These are phyloP conservation scores for Cercophora newfieldiana DNA, from an alignment of 495 filamentous ascomycete genomes.

Conservation along the genomic window DNA sequence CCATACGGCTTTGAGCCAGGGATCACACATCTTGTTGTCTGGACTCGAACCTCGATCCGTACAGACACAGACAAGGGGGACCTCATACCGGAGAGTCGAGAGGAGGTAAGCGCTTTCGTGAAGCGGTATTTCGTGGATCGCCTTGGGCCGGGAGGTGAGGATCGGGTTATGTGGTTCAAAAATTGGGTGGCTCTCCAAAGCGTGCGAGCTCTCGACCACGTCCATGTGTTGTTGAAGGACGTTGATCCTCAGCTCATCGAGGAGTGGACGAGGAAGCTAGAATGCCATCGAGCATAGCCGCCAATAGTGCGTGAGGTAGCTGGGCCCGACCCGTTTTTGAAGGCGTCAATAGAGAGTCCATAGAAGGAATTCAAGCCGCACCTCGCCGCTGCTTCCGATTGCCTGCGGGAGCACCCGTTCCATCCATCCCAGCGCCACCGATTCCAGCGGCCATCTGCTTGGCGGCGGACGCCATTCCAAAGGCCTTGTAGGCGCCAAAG, in stretches of 20 bases:
- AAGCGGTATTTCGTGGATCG: slow-evolving; percentile 61
- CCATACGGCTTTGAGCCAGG: slow-evolving; percentile 75
- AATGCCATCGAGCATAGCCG: slow-evolving; percentile 34
- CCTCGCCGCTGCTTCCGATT: slow-evolving; percentile 54
- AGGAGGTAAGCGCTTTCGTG: slow-evolving; percentile 66
- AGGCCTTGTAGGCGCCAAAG: slow-evolving; percentile 71
- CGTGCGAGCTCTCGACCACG: slow-evolving; percentile 73
- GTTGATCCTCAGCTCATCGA: slow-evolving; percentile 58
- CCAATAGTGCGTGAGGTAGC: not conserved
- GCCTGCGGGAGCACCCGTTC: slow-evolving; percentile 35
- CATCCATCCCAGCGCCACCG: slow-evolving; percentile 31
- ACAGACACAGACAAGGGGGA: slow-evolving; percentile 64
- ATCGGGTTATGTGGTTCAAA: slow-evolving; percentile 86
- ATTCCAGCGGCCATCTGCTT: slow-evolving; percentile 61
- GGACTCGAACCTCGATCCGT: slow-evolving; percentile 59
- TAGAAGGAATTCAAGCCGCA: slow-evolving; percentile 20
- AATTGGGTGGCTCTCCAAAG: slow-evolving; percentile 91
- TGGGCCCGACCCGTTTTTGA: not conserved
- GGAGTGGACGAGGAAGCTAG: slow-evolving; percentile 57
- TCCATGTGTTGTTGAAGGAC: slow-evolving; percentile 62
- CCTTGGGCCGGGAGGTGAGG: slow-evolving; percentile 50
- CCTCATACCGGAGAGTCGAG: slow-evolving; percentile 66
- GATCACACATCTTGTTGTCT: slow-evolving; percentile 72
- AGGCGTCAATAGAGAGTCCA: not conserved
- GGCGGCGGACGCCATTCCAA: slow-evolving; percentile 63